Conservation (phyloP, 176 grass and related monocot genomes). For the Aechmea fasciata region DNA sequence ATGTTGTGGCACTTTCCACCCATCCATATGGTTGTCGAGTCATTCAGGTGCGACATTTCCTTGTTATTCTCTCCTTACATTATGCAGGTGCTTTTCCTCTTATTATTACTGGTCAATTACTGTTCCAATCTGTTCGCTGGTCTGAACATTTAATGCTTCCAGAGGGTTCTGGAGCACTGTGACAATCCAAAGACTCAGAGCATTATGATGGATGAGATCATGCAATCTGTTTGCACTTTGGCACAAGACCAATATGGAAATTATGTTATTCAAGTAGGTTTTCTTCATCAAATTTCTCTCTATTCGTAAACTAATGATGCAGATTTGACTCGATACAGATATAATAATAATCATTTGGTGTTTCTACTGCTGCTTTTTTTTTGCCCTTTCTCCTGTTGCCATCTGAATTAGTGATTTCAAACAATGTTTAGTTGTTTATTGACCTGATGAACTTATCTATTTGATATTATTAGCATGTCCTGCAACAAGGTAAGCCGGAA, state of each 20-base stretch:
- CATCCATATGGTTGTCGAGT: slow-evolving; percentile 99
- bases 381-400: too few relatives aligned
- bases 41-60: slow-evolving; percentile 54
- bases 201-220: slow-evolving; percentile 92
- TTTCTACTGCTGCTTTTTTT: too few relatives aligned
- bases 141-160: slow-evolving; percentile 12
- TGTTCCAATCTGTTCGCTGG: neutral
- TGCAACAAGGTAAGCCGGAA: slow-evolving; percentile 73
- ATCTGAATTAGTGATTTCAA: neutral
- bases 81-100: neutral
- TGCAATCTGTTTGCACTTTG: slow-evolving; percentile 68
- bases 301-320: neutral
- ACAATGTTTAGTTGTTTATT: neutral
- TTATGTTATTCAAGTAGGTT: slow-evolving; percentile 91
- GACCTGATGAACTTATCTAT: neutral
- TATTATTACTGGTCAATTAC: slow-evolving; percentile 4
- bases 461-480: slow-evolving; percentile 63
- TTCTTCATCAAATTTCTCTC: neutral
- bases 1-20: slow-evolving; percentile 74
- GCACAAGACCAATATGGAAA: slow-evolving; percentile 96
- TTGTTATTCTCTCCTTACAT: slow-evolving; percentile 7
- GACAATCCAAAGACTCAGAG: slow-evolving; percentile 69
- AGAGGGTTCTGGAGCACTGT: slow-evolving; percentile 96
- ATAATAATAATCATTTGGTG: too few relatives aligned
- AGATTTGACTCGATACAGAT: too few relatives aligned